Base-by-base conservation (phyloP, 108 stramenopile species). In the Licmophora abbreviata region DNA sequence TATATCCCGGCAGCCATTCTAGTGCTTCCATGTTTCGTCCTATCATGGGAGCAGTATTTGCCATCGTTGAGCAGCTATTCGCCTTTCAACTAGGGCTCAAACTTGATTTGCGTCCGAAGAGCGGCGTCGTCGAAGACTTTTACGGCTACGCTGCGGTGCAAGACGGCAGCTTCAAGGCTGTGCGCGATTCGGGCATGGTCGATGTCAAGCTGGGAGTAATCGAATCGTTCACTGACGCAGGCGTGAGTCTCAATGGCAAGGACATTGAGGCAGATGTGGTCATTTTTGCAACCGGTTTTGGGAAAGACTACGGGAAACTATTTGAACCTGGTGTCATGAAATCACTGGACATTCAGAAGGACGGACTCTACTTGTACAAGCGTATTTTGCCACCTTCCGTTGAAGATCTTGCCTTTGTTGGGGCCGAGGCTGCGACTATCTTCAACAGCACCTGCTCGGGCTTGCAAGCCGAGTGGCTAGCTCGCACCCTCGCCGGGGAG, bases 391-490 rank as follows among this genome's bases (percentile, higher is more conserved):
- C 63, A 12, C 26, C 48, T 15, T n/a, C 22, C 6, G 57, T 64
- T 20, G 29, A 24, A 24, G 30, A 56, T 20, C 41, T 56, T 18
- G 66, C 61, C 10, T 62, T 63, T 12, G 25, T 62, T 62, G 61
- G 61, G 10, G 26, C 38, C 29, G 55, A 60, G 18, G 30, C 47
- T 22, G 60, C 54, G 12, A 45, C 44, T 1, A 56, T 59, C 44
- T n/a, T n/a, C n/a, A 66, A 66, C 27, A 40, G 41, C 29, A 41
- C 60, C 8, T 24, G 22, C n/a, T 61, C 45, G 29, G 65, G 65
- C 17, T 24, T 66, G 6, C 65, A 66, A 49, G 65, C 65, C 14
- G 65, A 47, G 26, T 66, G 65, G 65, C 27, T 66, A 12, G 61
- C 65, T 11, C 54, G 55, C 2, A 29, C 20, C 22, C 29, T 37